Base-by-base conservation (phyloP, 257 asterid species). In the Leonotis leonurus region DNA sequence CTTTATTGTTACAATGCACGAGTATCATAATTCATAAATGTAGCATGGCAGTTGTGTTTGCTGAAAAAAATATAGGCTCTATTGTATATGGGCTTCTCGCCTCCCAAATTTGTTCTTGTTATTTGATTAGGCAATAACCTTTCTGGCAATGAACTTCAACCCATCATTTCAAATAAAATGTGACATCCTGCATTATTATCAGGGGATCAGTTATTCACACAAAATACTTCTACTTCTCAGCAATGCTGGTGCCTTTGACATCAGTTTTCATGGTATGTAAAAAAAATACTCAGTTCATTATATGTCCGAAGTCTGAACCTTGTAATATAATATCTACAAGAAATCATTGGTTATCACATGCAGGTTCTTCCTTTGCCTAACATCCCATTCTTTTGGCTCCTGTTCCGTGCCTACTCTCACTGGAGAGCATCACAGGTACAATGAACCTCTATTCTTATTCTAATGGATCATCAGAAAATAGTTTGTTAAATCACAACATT, bases 311-410 rank as follows among this genome's bases (percentile, higher is more conserved):
- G 65, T 56, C 56, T 11, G 10, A 48, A 39, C 17, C 7, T 20
- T 20, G 25, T 63, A 30, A 24, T 58, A 35, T 57, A 2, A 20
- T 45, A 62, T 51, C 14, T 7, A 24, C 12, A n/a, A 49, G 24
- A 58, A 17, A 44, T 71, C 55, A 29, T 43, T 62, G 60, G 49
- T 43, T 54, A 49, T 74, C 39, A 33, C 20, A 4, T 44, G 60
- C 80, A 92, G 99, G 84, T 89, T 72, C 95, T 89, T 70, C 99
- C 99, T 14, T 81, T 93, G 85, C 99, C 99, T 69, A 93, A 93
- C 73, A 77, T 93, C 53, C 92, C 94, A 25, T 93, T 93, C 90
- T 93, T 89, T 74, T 93, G 99, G 99, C 54, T 83, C 78, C 79
- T 85, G 65, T 93, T 85, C 78, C 97, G 99, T 6, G 70, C 99